A percentile compares a stretch with the other conserved stretches of the same genome.
Conservation (phyloP, 192 early-diverging fungal genomes). For the Pecoramyces ruminantium region DNA sequence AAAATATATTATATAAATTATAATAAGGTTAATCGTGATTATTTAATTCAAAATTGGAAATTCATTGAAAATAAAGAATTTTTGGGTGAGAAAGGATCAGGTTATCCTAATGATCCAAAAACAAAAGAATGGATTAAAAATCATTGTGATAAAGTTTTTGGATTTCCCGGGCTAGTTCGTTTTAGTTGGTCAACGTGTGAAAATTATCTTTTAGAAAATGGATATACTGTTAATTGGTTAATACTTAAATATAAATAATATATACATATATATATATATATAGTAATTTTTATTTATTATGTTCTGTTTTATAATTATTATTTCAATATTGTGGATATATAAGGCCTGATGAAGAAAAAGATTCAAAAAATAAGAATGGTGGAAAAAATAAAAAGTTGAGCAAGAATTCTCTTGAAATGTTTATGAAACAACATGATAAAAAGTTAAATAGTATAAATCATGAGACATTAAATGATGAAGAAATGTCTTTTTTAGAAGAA, state of each 20-base stretch:
- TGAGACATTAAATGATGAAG: not conserved
- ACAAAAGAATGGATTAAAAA: conserved; percentile 70
- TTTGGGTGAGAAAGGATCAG: not conserved
- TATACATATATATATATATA: not conserved
- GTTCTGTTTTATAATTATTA: too few relatives aligned
- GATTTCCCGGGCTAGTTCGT: conserved; percentile 74
- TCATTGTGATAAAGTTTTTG: conserved; percentile 73
- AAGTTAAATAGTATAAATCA: not conserved
- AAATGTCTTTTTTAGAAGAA: not conserved
- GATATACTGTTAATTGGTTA: not conserved
- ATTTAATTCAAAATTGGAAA: conserved; percentile 38
- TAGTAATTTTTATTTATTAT: not conserved
- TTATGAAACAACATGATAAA: not conserved
- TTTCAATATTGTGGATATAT: too few relatives aligned
- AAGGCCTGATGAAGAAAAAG: not conserved
- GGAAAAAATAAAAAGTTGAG: not conserved
- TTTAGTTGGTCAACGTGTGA: conserved; percentile 89
- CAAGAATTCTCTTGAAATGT: not conserved
- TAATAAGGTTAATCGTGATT: conserved; percentile 59
- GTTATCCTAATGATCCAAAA: conserved; percentile 53
- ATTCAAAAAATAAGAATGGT: not conserved
- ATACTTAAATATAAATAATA: not conserved
- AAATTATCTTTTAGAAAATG: conserved; percentile 12
- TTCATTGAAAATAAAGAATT: conserved; percentile 42
- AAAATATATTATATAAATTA: too few relatives aligned